Base-by-base conservation (phyloP, 371 early-diverging fungal genomes). In the Rhizopus stolonifer region DNA sequence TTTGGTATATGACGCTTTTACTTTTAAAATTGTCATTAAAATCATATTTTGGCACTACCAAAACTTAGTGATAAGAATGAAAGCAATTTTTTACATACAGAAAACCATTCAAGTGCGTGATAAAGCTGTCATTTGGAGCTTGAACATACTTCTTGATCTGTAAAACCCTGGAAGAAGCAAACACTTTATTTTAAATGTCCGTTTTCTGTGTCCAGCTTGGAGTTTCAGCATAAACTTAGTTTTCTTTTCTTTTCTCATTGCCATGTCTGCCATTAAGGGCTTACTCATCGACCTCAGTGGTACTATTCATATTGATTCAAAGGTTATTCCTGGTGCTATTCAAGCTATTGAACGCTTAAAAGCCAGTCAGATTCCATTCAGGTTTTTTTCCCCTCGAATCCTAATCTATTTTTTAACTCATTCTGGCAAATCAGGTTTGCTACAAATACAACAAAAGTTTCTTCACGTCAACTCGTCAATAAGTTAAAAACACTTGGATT, bases 361-460 rank as follows among this genome's bases (percentile, higher is more conserved):
- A 17, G 57, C 65, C 7, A 66, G 79, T 6, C 80, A 81, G 0
- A 70, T 90, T 46, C 82, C 84, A 13, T 77, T 71, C 18, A 64
- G 72, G 77, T 77, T 42, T 19, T 14, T 36, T 36, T 36, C 14
- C 31, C 5, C 5, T 15, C 15, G 4, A 4, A 36, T 36, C n/a
- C 5, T 36, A 4, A 36, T 36, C 11, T 36, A 8, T 4, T 14
- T n/a, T 36, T 36, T 11, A 8, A 36, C 5, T 36, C 15, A 11
- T 36, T 36, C 10, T 29, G 31, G 36, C 46, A 81, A n/a, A n/a
- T n/a, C n/a, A n/a, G 88, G 13, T 89, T 86, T 60, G 86, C 85
- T 22, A 90, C 90, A 17, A 93, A 93, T 64, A 92, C 92, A 3
- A 92, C 94, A n/a, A 90, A 90, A 53, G 73, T 83, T 33, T 86